Evolutionary conservation across 2,329 filamentous ascomycete genomes (phyloP).

Genomic region (Beauveria pseudobassiana): DNA sequence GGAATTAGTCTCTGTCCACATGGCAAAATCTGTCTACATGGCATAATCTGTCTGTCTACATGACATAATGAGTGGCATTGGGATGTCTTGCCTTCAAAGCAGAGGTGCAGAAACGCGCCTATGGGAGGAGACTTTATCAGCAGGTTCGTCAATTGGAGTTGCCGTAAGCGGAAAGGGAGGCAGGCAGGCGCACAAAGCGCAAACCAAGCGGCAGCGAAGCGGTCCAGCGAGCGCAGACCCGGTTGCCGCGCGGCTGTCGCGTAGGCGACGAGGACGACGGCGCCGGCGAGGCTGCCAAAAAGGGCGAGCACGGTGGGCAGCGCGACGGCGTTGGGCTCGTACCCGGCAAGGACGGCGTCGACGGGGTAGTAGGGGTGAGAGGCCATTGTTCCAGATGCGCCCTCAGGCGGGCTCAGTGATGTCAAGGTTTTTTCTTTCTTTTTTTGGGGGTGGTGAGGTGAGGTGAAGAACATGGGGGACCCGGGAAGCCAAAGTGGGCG

Average conservation of each 20-base stretch:
- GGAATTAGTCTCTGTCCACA: not conserved
- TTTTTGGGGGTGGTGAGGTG: not conserved
- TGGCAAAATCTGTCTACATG: too few species aligned
- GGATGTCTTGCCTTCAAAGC: constrained; percentile 61
- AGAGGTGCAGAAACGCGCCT: constrained; percentile 66
- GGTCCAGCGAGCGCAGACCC: constrained; percentile 23
- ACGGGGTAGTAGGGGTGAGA: constrained; percentile 39
- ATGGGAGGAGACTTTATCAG: not conserved
- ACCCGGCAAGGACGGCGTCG: constrained; percentile 29
- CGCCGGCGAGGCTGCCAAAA: constrained; percentile 28
- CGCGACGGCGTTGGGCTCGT: constrained; percentile 31
- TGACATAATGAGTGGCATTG: not conserved
- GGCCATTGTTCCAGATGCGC: not conserved
- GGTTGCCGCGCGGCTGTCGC: constrained; percentile 25
- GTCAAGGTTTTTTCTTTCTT: not conserved
- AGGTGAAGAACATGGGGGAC: not conserved
- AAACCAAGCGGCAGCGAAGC: constrained; percentile 45
- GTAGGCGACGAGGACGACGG: constrained; percentile 23
- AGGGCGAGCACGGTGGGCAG: constrained; percentile 27
- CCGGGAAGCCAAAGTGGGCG: too few species aligned
- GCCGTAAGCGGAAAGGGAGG: not conserved
- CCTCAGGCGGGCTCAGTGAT: too few species aligned
- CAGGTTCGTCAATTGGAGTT: not conserved
- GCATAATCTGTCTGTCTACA: too few species aligned
- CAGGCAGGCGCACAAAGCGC: constrained; percentile 36